Percentiles rank a stretch among this genome's conserved stretches.
phyloP scores from a whole-genome alignment of 2,329 filamentous ascomycete species.

The Aureobasidium melanogenum region DNA sequence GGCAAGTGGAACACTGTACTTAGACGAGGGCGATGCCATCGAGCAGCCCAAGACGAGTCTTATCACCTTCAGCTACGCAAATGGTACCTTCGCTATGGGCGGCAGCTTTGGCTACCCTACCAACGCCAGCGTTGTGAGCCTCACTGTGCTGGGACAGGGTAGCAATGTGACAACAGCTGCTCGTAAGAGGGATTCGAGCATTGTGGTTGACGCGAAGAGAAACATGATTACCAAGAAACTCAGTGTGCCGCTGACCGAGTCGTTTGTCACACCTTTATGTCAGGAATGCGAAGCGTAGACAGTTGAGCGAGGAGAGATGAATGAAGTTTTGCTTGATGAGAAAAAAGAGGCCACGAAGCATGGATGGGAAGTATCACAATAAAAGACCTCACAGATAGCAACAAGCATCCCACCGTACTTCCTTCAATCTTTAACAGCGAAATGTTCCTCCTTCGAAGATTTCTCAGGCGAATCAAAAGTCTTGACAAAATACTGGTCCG shows the following conservation, averaged over 20 bases:
- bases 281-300: background rate
- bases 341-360: background rate
- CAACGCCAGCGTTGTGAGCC: background rate
- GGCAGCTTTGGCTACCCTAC: constrained; percentile 13
- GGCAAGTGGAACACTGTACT: constrained; percentile 60
- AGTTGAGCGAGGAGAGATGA: background rate
- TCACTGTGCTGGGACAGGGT: constrained; percentile 3
- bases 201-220: background rate
- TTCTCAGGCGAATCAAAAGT: too few species aligned
- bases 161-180: background rate
- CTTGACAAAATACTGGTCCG: too few species aligned
- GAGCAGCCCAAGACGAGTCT: constrained; percentile 48
- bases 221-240: background rate
- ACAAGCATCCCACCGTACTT: background rate
- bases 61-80: constrained; percentile 50
- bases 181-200: background rate
- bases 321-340: background rate
- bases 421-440: too few species aligned
- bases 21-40: constrained; percentile 68
- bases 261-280: background rate
- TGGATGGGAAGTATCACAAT: background rate
- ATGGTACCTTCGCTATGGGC: constrained; percentile 37
- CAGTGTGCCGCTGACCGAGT: background rate
- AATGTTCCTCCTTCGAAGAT: too few species aligned
- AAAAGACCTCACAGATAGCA: background rate